These are phyloP conservation scores for Debaryomyces hansenii DNA, from an alignment of 805 yeast species.

Conservation along the genomic window DNA sequence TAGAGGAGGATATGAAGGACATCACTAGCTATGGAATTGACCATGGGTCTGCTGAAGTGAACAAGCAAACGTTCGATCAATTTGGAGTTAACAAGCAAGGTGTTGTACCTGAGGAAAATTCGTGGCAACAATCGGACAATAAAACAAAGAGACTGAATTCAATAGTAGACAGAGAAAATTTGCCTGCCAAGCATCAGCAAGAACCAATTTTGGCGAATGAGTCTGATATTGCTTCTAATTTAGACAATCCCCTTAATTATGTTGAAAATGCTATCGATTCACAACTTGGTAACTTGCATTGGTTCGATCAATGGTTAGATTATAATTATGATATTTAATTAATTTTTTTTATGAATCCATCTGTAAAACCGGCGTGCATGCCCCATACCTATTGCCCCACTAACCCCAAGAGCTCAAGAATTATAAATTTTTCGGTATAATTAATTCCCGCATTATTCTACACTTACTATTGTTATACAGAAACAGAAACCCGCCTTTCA, in stretches of 20 bases:
- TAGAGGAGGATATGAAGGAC: constrained; percentile 38
- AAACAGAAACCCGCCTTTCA: no score
- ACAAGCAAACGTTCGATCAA: constrained; percentile 47
- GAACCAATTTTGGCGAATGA: not conserved
- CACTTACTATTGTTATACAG: no score
- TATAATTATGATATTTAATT: constrained; percentile 17
- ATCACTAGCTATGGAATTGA: constrained; percentile 48
- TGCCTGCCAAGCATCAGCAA: not conserved
- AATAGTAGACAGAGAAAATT: not conserved
- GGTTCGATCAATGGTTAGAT: constrained; percentile 58
- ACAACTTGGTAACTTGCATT: constrained; percentile 45
- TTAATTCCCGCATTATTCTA: no score
- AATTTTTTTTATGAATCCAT: not conserved
- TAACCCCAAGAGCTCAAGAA: no score
- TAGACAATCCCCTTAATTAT: not conserved
- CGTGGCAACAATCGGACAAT: not conserved
- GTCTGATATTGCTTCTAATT: not conserved
- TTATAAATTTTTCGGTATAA: no score
- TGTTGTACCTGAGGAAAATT: not conserved
- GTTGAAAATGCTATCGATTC: constrained; percentile 20
- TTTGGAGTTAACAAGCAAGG: constrained; percentile 33
- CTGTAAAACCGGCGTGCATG: not conserved
- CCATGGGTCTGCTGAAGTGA: constrained; percentile 54
- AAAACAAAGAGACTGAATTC: not conserved
- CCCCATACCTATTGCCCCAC: constrained; percentile 1